Evolutionary conservation across 257 asterid species (phyloP).

Genomic region (Fraxinus pennsylvanica): DNA sequence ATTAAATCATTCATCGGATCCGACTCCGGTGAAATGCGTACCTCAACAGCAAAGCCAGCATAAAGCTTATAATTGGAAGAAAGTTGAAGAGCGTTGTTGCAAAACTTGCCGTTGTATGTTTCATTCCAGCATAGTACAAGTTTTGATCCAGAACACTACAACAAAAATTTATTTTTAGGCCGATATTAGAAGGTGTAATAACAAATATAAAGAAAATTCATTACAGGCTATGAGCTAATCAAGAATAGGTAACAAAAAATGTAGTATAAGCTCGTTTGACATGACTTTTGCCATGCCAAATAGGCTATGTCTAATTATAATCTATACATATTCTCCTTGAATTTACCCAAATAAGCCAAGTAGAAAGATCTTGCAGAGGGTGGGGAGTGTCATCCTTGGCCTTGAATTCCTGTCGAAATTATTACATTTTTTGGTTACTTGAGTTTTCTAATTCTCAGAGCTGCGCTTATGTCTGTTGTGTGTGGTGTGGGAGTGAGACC

Average conservation of each 20-base stretch:
- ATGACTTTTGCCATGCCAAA: no score
- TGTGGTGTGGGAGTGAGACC: no score
- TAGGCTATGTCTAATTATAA: no score
- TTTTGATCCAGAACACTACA: conserved; percentile 72
- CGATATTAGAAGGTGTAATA: no score
- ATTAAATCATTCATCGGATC: no score
- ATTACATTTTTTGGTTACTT: neutral
- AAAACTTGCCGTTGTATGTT: conserved; percentile 65
- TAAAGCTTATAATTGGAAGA: conserved; percentile 71
- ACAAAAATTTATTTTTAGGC: no score
- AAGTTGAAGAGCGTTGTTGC: conserved; percentile 62
- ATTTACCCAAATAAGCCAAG: conserved; percentile 58
- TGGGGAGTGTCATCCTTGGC: conserved; percentile 53
- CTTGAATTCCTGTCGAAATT: conserved; percentile 56
- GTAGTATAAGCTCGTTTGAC: no score
- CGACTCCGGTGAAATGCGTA: conserved; percentile 2
- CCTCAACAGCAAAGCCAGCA: conserved; percentile 78
- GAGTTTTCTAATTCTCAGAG: no score
- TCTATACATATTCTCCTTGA: no score
- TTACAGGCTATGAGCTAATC: no score
- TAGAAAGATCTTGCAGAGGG: conserved; percentile 51
- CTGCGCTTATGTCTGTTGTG: no score
- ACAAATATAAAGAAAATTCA: no score
- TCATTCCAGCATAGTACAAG: conserved; percentile 63
- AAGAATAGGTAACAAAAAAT: neutral